Evolutionary conservation across 192 early-diverging fungal species (phyloP).

Genomic region (Mortierella hygrophila): DNA sequence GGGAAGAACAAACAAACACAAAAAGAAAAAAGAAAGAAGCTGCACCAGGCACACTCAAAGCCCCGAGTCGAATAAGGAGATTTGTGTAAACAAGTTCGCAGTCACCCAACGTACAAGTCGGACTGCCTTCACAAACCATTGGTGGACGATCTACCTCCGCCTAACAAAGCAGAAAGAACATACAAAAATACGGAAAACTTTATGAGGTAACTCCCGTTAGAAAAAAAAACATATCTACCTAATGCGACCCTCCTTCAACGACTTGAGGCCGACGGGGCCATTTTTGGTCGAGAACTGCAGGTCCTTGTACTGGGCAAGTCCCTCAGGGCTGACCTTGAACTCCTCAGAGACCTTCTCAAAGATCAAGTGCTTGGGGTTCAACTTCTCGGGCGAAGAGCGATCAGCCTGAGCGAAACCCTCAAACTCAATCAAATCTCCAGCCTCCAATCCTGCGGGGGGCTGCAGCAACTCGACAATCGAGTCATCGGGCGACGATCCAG

Average conservation of each 20-base stretch:
- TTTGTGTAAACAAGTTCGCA: conserved; percentile 10
- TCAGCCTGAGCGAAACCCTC: conserved; percentile 61
- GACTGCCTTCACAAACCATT: no score
- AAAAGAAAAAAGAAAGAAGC: neutral
- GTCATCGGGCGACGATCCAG: conserved; percentile 69
- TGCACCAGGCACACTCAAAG: neutral
- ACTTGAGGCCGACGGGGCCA: conserved; percentile 62
- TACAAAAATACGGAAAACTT: conserved; percentile 1
- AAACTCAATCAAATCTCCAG: conserved; percentile 67
- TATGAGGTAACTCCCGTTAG: neutral
- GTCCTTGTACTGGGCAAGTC: conserved; percentile 66
- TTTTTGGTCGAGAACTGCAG: conserved; percentile 63
- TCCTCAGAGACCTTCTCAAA: conserved; percentile 70
- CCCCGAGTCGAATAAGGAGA: conserved; percentile 21
- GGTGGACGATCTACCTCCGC: no score
- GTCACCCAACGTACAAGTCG: neutral
- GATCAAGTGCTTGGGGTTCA: conserved; percentile 76
- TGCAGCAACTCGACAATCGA: conserved; percentile 67
- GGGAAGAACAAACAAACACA: neutral
- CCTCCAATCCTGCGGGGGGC: conserved; percentile 62
- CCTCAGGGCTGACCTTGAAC: conserved; percentile 61
- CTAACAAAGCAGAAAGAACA: neutral
- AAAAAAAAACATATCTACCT: conserved; percentile 24
- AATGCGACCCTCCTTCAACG: conserved; percentile 58
- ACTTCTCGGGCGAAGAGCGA: conserved; percentile 57